A percentile compares a stretch with the other conserved stretches of the same genome.
These are phyloP conservation scores for Penicillium antarcticum DNA, from an alignment of 495 filamentous ascomycete species.

Conservation along the genomic window DNA sequence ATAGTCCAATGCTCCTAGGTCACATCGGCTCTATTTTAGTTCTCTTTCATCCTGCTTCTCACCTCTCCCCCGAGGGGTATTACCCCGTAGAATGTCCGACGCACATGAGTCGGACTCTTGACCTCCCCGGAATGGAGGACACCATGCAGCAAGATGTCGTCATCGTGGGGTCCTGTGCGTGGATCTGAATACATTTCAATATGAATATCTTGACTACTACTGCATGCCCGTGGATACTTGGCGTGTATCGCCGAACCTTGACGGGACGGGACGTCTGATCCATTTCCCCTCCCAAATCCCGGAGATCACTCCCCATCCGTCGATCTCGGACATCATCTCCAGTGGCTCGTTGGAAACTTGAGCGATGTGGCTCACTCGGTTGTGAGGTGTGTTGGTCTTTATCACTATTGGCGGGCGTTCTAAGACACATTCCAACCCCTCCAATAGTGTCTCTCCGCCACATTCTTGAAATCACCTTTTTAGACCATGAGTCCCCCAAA, in stretches of 20 bases:
- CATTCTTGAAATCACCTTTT: slow-evolving; percentile 18
- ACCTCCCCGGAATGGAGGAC: slow-evolving; percentile 7
- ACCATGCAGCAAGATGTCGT: slow-evolving; percentile 12
- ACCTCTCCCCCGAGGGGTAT: background rate
- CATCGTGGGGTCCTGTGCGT: slow-evolving; percentile 19
- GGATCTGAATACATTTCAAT: background rate
- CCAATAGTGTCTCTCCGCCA: slow-evolving; percentile 17
- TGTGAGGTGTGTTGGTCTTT: slow-evolving; percentile 11
- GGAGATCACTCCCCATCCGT: slow-evolving; percentile 3
- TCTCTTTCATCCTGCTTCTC: background rate
- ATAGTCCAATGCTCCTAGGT: background rate
- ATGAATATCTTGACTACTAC: background rate
- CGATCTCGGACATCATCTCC: background rate
- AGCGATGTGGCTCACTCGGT: slow-evolving; percentile 21
- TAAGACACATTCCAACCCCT: slow-evolving; percentile 29
- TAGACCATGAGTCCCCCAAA: background rate
- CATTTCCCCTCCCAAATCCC: slow-evolving; percentile 9
- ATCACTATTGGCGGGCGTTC: slow-evolving; percentile 13
- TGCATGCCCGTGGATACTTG: slow-evolving; percentile 28
- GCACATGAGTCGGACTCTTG: slow-evolving; percentile 7
- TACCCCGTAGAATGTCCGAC: slow-evolving; percentile 17
- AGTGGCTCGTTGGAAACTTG: slow-evolving; percentile 23
- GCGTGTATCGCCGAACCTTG: slow-evolving; percentile 44
- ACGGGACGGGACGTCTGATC: slow-evolving; percentile 44
- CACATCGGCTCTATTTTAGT: slow-evolving; percentile 1